Percentiles rank a stretch among this genome's conserved stretches.
Conservation (phyloP, 202 grass and related monocot species). For the Zizania palustris region DNA sequence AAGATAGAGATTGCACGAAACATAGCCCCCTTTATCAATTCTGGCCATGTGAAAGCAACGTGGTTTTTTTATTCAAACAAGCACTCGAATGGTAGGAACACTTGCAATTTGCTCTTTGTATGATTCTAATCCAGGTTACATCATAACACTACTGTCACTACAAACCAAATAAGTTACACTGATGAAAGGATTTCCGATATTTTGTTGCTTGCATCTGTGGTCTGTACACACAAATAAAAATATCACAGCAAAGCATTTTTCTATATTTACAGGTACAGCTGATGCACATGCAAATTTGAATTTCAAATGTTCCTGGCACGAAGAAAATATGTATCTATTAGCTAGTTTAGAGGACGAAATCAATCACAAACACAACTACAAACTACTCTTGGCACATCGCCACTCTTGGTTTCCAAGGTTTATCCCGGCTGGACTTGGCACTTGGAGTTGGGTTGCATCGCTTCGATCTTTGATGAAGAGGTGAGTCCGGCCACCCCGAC, state of each 20-base stretch:
- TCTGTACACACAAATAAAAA: slow-evolving; percentile 44
- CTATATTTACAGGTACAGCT: slow-evolving; percentile 53
- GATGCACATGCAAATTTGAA: slow-evolving; percentile 46
- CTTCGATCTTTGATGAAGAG: too few relatives aligned
- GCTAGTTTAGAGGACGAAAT: too few relatives aligned
- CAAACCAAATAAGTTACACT: not conserved
- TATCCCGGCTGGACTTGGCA: too few relatives aligned
- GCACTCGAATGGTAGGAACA: not conserved
- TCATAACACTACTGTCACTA: not conserved
- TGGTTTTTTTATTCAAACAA: not conserved
- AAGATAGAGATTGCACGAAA: not conserved
- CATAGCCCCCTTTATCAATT: not conserved
- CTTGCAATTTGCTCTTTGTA: not conserved
- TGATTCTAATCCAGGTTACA: slow-evolving; percentile 26
- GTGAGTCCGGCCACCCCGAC: too few relatives aligned
- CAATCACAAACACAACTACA: too few relatives aligned
- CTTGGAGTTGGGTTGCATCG: too few relatives aligned
- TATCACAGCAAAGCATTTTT: not conserved
- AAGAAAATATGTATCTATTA: too few relatives aligned
- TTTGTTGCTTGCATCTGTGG: slow-evolving; percentile 20
- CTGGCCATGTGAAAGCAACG: not conserved
- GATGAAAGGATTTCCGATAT: not conserved
- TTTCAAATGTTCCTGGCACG: slow-evolving; percentile 35
- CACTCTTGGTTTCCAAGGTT: too few relatives aligned
- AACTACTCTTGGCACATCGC: too few relatives aligned